phyloP scores from a whole-genome alignment of 192 early-diverging fungal species.

The Cladochytrium replicatum region DNA sequence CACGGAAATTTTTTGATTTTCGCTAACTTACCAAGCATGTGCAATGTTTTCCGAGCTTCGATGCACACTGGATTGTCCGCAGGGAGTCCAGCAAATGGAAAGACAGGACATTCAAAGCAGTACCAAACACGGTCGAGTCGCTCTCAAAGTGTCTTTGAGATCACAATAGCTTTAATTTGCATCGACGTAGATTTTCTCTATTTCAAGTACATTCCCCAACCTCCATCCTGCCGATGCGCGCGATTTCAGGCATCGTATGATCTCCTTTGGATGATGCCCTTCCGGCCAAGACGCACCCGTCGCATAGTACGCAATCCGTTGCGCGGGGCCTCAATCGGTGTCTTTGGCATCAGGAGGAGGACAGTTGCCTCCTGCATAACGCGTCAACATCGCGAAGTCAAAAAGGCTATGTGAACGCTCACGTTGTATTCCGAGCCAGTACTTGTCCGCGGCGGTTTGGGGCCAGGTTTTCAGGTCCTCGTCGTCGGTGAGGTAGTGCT shows the following conservation, averaged over 20 bases:
- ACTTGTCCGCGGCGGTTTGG: slow-evolving; percentile 71
- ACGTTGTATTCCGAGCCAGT: slow-evolving; percentile 96
- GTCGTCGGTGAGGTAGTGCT: slow-evolving; percentile 68
- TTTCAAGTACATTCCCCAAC: slow-evolving; percentile 97
- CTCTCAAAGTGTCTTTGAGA: slow-evolving; percentile 73
- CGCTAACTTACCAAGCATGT: slow-evolving; percentile 51
- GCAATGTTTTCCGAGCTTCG: slow-evolving; percentile 71
- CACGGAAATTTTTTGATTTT: too few relatives aligned
- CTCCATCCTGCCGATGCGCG: slow-evolving; percentile 79
- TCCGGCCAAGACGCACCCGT: slow-evolving; percentile 59
- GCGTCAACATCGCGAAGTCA: too few relatives aligned
- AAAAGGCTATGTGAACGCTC: slow-evolving; percentile 14
- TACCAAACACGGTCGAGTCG: slow-evolving; percentile 89
- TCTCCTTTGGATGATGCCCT: slow-evolving; percentile 57
- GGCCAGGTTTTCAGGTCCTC: slow-evolving; percentile 43
- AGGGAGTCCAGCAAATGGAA: slow-evolving; percentile 78
- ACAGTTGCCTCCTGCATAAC: too few relatives aligned
- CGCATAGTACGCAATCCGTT: slow-evolving; percentile 93
- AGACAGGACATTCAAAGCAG: slow-evolving; percentile 84
- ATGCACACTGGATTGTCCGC: slow-evolving; percentile 80
- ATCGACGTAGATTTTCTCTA: too few relatives aligned
- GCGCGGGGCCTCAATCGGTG: slow-evolving; percentile 68
- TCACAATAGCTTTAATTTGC: too few relatives aligned
- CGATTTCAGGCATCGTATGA: slow-evolving; percentile 78
- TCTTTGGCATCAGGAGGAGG: slow-evolving; percentile 50